Evolutionary conservation across 805 yeast genomes (phyloP), one percentile per base, ranked within the genome.

Genomic region (Candida xiaguanensis): DNA sequence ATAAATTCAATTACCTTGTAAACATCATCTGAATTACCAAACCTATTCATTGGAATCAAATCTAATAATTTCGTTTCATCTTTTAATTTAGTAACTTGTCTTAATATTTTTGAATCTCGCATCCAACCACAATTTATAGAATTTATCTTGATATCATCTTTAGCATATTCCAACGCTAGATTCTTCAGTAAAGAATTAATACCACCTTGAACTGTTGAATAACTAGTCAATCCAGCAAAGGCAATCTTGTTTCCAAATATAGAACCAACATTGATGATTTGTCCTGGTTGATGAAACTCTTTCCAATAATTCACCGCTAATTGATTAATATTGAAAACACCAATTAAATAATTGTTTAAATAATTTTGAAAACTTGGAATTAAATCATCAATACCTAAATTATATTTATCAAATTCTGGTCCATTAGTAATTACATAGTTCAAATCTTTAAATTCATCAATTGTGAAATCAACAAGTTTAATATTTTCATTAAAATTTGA

Each of bases 71-170:
- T 63, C 58, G 25, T 48, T 41, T 31, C 51, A 29, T 35, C 46
- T 52, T 23, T 53, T 46, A 42, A 50, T 42, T 16, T 42, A 2
- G 5, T 8, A 6, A 32, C 18, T 15, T 32, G 26, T n/a, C 12
- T 32, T 42, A 44, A 50, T 59, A 67, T 54, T 43, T 65, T 63
- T 1, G 72, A 66, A 25, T 34, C 26, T n/a, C 56, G 46, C n/a
- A 65, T 68, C 38, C 60, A 58, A 24, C 70, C 72, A 14, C 71
- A 72, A 42, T 63, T 61, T 41, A 64, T 59, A 3, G 60, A 46
- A 43, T 67, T 67, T 12, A 65, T 65, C n/a, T 65, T 58, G 40
- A 67, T 61, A 35, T 61, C 57, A 24, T 58, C 39, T 5, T 49
- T 39, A 0, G 69, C 69, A 42, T 59, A 48, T 42, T 67, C 72